Evolutionary conservation across 1,284 basidiomycete species (phyloP).

Genomic region (Wallemia ichthyophaga): DNA sequence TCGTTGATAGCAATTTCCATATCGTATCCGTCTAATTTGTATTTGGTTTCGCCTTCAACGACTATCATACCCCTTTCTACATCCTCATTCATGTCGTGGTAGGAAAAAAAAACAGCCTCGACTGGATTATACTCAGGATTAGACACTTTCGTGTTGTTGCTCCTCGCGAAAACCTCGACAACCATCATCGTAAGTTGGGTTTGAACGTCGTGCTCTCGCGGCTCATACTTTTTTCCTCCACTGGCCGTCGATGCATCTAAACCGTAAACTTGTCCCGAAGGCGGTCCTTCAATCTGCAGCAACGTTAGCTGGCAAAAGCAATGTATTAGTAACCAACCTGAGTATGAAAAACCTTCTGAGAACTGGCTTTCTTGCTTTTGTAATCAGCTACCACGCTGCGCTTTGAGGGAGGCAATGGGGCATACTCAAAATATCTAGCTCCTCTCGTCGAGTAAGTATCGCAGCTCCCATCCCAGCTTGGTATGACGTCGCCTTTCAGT

Average conservation of each 20-base stretch:
- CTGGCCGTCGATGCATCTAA: constrained; percentile 1
- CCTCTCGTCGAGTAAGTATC: constrained; percentile 23
- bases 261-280: constrained; percentile 1
- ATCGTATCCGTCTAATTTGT: constrained; percentile 20
- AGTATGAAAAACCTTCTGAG: neutral
- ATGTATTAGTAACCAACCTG: neutral
- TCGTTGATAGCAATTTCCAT: constrained; percentile 36
- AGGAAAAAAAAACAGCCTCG: constrained; percentile 35
- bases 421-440: constrained; percentile 14
- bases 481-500: constrained; percentile 21
- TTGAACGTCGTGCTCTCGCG: constrained; percentile 1
- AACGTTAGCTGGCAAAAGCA: neutral
- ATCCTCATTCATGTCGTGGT: constrained; percentile 24
- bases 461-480: constrained; percentile 17
- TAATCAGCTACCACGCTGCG: neutral
- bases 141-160: constrained; percentile 25
- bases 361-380: neutral
- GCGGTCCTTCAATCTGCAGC: neutral
- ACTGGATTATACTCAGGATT: constrained; percentile 42
- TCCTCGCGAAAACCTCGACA: constrained; percentile 18
- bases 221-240: neutral
- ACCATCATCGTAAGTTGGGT: constrained; percentile 19
- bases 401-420: constrained; percentile 12
- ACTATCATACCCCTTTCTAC: constrained; percentile 9
- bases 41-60: constrained; percentile 15